These are phyloP conservation scores for Peronospora farinosa DNA, from an alignment of 352 stramenopile species.

Conservation along the genomic window DNA sequence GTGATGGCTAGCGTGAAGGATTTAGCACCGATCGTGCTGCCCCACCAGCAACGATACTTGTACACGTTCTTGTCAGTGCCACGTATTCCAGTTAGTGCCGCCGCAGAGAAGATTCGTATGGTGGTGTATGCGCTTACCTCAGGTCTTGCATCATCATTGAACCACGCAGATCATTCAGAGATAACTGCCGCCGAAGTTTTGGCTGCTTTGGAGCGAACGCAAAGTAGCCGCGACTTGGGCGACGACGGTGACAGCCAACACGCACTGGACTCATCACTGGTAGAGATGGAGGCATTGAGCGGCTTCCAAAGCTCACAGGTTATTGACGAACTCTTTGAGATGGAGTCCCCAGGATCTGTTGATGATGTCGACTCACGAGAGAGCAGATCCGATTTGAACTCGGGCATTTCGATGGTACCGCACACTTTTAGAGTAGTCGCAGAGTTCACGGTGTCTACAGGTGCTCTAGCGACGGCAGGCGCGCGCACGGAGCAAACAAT, in stretches of 20 bases:
- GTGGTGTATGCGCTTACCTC: slow-evolving; percentile 64
- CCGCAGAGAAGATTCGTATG: slow-evolving; percentile 65
- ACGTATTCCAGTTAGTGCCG: slow-evolving; percentile 50
- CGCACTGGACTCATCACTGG: slow-evolving; percentile 47
- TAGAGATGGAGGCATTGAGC: slow-evolving; percentile 35
- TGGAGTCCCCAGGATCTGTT: slow-evolving; percentile 55
- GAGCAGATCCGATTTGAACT: slow-evolving; percentile 29
- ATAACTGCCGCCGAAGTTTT: slow-evolving; percentile 71
- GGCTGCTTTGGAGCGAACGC: slow-evolving; percentile 54
- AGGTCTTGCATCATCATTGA: slow-evolving; percentile 34
- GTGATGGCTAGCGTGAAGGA: slow-evolving; percentile 60
- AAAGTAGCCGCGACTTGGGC: slow-evolving; percentile 35
- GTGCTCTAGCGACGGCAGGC: slow-evolving; percentile 52
- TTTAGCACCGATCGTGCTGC: slow-evolving; percentile 11
- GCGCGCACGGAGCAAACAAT: slow-evolving; percentile 56
- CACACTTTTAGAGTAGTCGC: slow-evolving; percentile 53
- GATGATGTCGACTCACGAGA: slow-evolving; percentile 27
- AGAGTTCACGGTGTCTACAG: slow-evolving; percentile 71
- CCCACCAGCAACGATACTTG: slow-evolving; percentile 41
- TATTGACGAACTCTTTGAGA: slow-evolving; percentile 80
- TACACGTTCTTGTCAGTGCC: slow-evolving; percentile 84
- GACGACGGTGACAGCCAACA: slow-evolving; percentile 33
- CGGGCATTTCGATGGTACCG: slow-evolving; percentile 14
- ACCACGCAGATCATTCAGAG: slow-evolving; percentile 55
- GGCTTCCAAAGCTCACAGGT: slow-evolving; percentile 38